phyloP scores from a whole-genome alignment of 495 filamentous ascomycete genomes.

The Trichocladium antarcticum region DNA sequence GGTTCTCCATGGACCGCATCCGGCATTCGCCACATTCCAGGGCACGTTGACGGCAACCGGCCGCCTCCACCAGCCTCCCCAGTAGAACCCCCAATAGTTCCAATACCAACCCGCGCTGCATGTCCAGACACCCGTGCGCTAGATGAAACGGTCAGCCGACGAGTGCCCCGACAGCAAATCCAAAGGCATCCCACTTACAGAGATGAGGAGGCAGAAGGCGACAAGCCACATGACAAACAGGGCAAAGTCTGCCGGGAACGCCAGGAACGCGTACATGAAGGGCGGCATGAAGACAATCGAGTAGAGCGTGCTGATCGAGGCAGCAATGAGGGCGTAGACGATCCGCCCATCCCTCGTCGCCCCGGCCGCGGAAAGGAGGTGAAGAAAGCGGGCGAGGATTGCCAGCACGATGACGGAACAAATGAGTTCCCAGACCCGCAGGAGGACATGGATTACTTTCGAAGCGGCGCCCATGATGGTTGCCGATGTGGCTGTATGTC shows the following conservation, averaged over 20 bases:
- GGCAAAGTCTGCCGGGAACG: slow-evolving; percentile 15
- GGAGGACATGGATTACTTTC: neutral
- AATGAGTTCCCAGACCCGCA: slow-evolving; percentile 17
- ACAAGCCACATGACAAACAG: slow-evolving; percentile 22
- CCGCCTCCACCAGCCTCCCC: slow-evolving; percentile 15
- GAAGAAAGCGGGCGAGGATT: slow-evolving; percentile 13
- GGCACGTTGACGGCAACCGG: neutral
- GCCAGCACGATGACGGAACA: slow-evolving; percentile 18
- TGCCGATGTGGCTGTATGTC: neutral
- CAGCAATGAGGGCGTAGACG: slow-evolving; percentile 15
- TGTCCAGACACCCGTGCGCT: slow-evolving; percentile 11
- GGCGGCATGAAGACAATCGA: slow-evolving; percentile 18
- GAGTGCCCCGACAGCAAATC: neutral
- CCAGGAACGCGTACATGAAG: slow-evolving; percentile 16
- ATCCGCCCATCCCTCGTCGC: slow-evolving; percentile 8
- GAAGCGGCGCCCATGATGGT: slow-evolving; percentile 9
- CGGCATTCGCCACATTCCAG: neutral
- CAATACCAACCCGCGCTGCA: slow-evolving; percentile 16
- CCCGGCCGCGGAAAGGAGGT: slow-evolving; percentile 2
- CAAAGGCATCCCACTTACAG: slow-evolving; percentile 5
- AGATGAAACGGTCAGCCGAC: neutral
- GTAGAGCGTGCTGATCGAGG: slow-evolving; percentile 15
- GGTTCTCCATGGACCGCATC: slow-evolving; percentile 13
- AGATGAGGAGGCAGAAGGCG: slow-evolving; percentile 15
- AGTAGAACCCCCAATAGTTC: slow-evolving; percentile 21